Evolutionary conservation across 495 filamentous ascomycete species (phyloP), one percentile per base, ranked within the genome.

Genomic region (Hypoxylon crocopeplum): DNA sequence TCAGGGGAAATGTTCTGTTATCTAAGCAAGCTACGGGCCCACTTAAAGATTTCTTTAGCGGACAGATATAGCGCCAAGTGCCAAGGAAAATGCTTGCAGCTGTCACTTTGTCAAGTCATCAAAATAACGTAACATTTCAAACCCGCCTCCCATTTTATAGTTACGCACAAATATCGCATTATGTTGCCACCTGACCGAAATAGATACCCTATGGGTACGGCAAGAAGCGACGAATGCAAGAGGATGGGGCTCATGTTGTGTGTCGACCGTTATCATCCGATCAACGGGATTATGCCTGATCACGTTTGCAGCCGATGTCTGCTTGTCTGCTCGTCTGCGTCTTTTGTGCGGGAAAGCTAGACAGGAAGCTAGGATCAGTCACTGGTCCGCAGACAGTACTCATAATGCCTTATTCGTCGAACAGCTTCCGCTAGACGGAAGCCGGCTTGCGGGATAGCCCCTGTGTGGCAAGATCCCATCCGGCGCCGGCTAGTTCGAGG

Each of bases 291-390:
- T 21, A 33, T 34, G 48, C 48, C 52, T 40, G 15, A 54, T 49
- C 48, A 58, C n/a, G 15, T 58, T 22, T 39, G 21, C 47, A 44
- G 48, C 30, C 10, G 48, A 22, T 17, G 15, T 19, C 25, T n/a
- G n/a, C n/a, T n/a, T n/a, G n/a, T n/a, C n/a, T n/a, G 39, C 19
- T 5, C 20, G 29, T 49, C 40, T 64, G 60, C 60, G 60, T 2
- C 54, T 64, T 64, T 64, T 64, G 60, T 64, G 60, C 60, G 53
- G 54, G 52, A 44, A 45, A 57, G 17, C 52, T 15, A 42, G 46
- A 29, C 34, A 16, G 16, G 20, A 34, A 57, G 30, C 15, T 5
- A 38, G 34, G 13, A 19, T 19, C 34, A 38, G n/a, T 13, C 34
- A 38, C 3, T 38, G 34, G n/a, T n/a, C n/a, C n/a, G n/a, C n/a